Evolutionary conservation across 1,139 yeast genomes (phyloP), one percentile per base, ranked within the genome.

Genomic region (Hemisphaericaspora subhashii): DNA sequence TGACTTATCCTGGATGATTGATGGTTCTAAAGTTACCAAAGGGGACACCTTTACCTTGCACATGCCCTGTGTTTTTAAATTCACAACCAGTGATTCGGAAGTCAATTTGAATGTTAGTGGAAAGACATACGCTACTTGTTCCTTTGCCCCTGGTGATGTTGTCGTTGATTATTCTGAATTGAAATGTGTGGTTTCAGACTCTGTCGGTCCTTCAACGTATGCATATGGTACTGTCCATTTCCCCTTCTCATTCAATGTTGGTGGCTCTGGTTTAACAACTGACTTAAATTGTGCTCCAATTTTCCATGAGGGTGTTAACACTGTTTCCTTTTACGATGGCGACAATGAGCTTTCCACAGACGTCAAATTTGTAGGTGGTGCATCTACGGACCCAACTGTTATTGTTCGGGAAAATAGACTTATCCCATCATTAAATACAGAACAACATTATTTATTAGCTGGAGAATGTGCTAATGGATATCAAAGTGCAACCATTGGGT

Each of bases 41-140:
- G 67, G 68, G n/a, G 70, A 65, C 42, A 62, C 68, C 6, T 64
- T 65, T 47, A 48, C 58, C 0, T 57, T 65, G 37, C 39, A 38
- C 13, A 43, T 65, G 47, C 67, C 67, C 4, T 54, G 64, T 50
- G 68, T 59, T 4, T 64, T 52, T 44, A 61, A 60, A 40, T 61
- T 62, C 36, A 58, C 66, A 8, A 41, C 6, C 27, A 50, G 3
- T 6, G 32, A 60, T 4, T 16, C 47, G 5, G 26, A 48, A n/a
- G 35, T 62, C 4, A 33, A 42, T 16, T 52, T 64, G 31, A 28
- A 35, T 7, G 63, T 48, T 0, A 52, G 53, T 10, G 36, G 47
- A 3, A 42, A 37, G 1, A 33, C 40, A 1, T 60, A 48, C 39
- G 71, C 71, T 4, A 55, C 55, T 5, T 65, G 71, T 56, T 30